Percentiles rank a stretch among this genome's conserved stretches.
phyloP scores from a whole-genome alignment of 768 basidiomycete species.

The Mycena vulgaris region DNA sequence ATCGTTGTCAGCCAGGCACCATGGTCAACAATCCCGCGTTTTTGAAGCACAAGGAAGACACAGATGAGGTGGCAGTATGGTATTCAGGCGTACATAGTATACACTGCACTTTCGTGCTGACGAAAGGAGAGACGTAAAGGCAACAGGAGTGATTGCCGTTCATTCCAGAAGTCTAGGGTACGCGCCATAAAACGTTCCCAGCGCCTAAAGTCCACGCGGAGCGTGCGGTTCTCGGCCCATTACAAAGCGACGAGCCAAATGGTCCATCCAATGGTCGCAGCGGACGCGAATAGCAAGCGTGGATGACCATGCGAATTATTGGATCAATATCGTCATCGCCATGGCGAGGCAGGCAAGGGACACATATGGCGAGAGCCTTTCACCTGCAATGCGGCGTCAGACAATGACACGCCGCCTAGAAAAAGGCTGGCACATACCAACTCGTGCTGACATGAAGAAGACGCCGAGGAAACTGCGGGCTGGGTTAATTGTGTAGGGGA shows the following conservation, averaged over 20 bases:
- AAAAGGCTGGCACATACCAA: conserved; percentile 72
- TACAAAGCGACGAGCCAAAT: too few relatives aligned
- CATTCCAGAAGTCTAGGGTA: too few relatives aligned
- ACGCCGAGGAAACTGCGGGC: conserved; percentile 84
- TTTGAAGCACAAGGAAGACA: too few relatives aligned
- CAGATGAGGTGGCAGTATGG: too few relatives aligned
- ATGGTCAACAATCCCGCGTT: too few relatives aligned
- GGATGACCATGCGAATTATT: not conserved
- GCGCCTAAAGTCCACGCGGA: not conserved
- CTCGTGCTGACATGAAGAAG: conserved; percentile 95
- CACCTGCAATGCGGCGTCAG: conserved; percentile 67
- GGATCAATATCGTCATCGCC: conserved; percentile 77
- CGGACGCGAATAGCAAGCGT: not conserved
- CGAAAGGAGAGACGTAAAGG: too few relatives aligned
- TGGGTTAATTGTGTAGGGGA: not conserved
- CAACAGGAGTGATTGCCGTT: too few relatives aligned
- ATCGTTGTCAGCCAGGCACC: too few relatives aligned
- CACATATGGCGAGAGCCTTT: conserved; percentile 97
- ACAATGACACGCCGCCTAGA: not conserved
- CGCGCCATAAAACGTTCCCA: too few relatives aligned
- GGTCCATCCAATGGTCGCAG: not conserved
- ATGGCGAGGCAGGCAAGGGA: conserved; percentile 93
- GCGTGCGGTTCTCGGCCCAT: too few relatives aligned
- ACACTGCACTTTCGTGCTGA: too few relatives aligned
- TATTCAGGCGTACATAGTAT: too few relatives aligned